phyloP scores from a whole-genome alignment of 495 filamentous ascomycete genomes.

The Lophiostoma macrostomum region DNA sequence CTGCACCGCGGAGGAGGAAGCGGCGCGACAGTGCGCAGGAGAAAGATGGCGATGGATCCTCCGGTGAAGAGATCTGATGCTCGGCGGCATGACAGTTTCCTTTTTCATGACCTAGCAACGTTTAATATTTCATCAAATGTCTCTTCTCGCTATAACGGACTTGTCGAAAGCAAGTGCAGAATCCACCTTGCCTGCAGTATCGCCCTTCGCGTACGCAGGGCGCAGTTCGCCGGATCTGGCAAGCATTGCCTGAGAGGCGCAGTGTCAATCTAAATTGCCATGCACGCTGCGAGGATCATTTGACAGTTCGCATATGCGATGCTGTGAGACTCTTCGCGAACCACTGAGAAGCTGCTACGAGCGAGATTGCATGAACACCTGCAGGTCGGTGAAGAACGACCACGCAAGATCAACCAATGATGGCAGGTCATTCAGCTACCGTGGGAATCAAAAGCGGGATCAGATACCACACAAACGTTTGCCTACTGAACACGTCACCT shows the following conservation, averaged over 20 bases:
- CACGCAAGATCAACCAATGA: conserved; percentile 1
- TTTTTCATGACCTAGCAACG: too few relatives aligned
- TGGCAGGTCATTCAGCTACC: conserved; percentile 4
- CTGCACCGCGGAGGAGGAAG: conserved; percentile 1
- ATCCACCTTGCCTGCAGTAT: background rate
- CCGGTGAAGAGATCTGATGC: conserved; percentile 4
- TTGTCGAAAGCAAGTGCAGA: background rate
- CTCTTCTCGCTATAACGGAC: too few relatives aligned
- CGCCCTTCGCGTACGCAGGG: background rate
- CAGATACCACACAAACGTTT: conserved; percentile 1
- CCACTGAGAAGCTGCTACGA: conserved; percentile 6
- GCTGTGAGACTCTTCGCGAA: background rate
- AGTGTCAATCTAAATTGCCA: background rate
- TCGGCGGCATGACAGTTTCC: background rate
- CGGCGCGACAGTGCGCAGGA: conserved; percentile 5
- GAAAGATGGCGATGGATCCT: background rate
- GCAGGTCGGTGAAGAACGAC: conserved; percentile 6
- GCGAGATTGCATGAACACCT: background rate
- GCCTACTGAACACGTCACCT: conserved; percentile 7
- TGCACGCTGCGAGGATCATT: conserved; percentile 1
- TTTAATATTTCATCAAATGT: too few relatives aligned
- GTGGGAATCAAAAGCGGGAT: background rate
- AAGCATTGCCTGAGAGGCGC: background rate
- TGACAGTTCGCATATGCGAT: background rate
- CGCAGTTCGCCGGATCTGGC: background rate